Evolutionary conservation across 805 yeast genomes (phyloP).

Genomic region (Phaffomyces thermotolerans): DNA sequence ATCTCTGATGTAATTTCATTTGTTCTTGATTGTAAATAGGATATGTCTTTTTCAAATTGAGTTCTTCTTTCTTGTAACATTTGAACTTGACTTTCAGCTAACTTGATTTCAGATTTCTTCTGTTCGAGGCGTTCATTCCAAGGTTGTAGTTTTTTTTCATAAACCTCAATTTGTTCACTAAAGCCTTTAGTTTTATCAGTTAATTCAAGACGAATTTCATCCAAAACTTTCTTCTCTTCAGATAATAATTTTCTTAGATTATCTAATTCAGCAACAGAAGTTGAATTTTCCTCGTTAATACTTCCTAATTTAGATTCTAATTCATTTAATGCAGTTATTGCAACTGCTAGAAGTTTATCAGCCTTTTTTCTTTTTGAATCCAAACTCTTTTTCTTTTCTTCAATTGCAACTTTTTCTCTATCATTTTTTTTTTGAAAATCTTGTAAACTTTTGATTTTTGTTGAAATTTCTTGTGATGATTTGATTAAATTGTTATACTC

Average conservation of each 20-base stretch:
- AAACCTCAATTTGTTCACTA: slow-evolving; percentile 53
- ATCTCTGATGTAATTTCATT: slow-evolving; percentile 41
- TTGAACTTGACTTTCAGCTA: slow-evolving; percentile 59
- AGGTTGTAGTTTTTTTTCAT: slow-evolving; percentile 70
- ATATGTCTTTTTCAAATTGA: slow-evolving; percentile 38
- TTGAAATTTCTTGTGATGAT: slow-evolving; percentile 19
- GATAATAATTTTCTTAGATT: slow-evolving; percentile 39
- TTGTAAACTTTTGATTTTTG: slow-evolving; percentile 27
- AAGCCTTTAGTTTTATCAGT: slow-evolving; percentile 68
- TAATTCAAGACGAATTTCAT: slow-evolving; percentile 55
- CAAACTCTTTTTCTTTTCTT: slow-evolving; percentile 69
- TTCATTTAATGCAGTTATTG: slow-evolving; percentile 37
- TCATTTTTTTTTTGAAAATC: slow-evolving; percentile 37
- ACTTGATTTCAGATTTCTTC: slow-evolving; percentile 54
- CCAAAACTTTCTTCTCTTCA: slow-evolving; percentile 49
- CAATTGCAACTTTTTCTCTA: slow-evolving; percentile 57
- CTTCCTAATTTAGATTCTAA: slow-evolving; percentile 40
- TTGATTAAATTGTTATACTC: slow-evolving; percentile 23
- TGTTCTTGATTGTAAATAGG: slow-evolving; percentile 36
- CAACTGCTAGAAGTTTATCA: slow-evolving; percentile 43
- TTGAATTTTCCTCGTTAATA: slow-evolving; percentile 37
- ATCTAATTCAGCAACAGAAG: slow-evolving; percentile 37
- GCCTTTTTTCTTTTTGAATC: slow-evolving; percentile 51
- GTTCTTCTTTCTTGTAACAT: slow-evolving; percentile 43
- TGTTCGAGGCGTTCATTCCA: slow-evolving; percentile 65